A percentile compares a stretch with the other conserved stretches of the same genome.
Conservation (phyloP, 108 stramenopile species). For the Nannochloropsis granulata region DNA sequence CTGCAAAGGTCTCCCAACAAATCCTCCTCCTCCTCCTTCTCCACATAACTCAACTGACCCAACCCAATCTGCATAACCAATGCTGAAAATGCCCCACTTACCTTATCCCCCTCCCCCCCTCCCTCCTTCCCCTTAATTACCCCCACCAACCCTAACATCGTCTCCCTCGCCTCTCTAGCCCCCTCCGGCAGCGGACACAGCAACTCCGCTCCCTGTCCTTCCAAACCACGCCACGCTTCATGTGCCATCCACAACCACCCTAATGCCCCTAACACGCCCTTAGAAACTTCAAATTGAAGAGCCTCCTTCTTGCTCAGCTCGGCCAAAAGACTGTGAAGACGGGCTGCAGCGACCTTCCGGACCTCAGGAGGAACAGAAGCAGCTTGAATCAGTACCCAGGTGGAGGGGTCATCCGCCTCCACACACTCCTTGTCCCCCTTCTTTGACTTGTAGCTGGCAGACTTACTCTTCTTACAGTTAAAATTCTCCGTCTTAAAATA, state of each 20-base stretch:
- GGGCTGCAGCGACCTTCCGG: not conserved
- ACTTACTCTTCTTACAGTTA: not conserved
- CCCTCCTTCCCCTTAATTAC: not conserved
- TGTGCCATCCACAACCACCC: not conserved
- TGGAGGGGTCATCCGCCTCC: not conserved
- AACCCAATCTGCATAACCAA: not conserved
- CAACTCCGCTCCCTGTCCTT: not conserved
- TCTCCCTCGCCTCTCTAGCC: not conserved
- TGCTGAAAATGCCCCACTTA: not conserved
- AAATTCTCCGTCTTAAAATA: not conserved
- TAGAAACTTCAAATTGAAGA: not conserved
- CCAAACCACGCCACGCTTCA: not conserved
- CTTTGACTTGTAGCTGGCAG: not conserved
- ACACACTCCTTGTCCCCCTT: not conserved
- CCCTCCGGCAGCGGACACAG: not conserved
- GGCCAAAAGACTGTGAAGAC: not conserved
- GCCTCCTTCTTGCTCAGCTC: not conserved
- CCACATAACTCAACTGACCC: not conserved
- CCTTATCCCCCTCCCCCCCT: not conserved
- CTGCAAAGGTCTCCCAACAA: not conserved
- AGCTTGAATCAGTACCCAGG: not conserved
- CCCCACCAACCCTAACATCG: not conserved
- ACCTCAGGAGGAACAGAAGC: not conserved
- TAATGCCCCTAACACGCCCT: not conserved
- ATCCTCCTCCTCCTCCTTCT: not conserved